phyloP scores from a whole-genome alignment of 108 stramenopile species.

The Epithemia pelagica region DNA sequence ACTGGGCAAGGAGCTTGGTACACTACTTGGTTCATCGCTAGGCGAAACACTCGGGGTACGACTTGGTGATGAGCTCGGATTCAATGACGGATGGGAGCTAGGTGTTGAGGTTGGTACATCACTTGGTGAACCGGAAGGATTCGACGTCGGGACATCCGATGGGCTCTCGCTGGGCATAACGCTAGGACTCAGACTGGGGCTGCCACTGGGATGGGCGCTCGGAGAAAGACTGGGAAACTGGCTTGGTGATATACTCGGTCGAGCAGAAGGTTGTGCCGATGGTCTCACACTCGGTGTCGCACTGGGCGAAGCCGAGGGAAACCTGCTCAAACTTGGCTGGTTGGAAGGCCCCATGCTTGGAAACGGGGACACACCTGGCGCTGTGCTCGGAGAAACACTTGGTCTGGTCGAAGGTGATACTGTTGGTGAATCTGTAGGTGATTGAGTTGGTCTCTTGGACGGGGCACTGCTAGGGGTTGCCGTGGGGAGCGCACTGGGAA shows the following conservation, averaged over 20 bases:
- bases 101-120: neutral
- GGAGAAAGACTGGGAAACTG: neutral
- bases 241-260: neutral
- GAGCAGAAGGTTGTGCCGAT: neutral
- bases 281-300: neutral
- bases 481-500: neutral
- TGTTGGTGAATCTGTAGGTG: neutral
- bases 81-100: neutral
- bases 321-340: neutral
- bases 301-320: too few relatives aligned
- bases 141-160: neutral
- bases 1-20: neutral
- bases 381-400: neutral
- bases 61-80: neutral
- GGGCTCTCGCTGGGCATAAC: neutral
- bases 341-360: neutral
- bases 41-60: neutral
- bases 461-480: neutral
- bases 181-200: neutral
- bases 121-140: neutral
- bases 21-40: neutral
- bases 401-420: neutral
- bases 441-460: neutral
- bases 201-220: neutral
- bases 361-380: too few relatives aligned